Evolutionary conservation across 169 alveolate species (phyloP).

Genomic region (Cryptosporidium bovis): DNA sequence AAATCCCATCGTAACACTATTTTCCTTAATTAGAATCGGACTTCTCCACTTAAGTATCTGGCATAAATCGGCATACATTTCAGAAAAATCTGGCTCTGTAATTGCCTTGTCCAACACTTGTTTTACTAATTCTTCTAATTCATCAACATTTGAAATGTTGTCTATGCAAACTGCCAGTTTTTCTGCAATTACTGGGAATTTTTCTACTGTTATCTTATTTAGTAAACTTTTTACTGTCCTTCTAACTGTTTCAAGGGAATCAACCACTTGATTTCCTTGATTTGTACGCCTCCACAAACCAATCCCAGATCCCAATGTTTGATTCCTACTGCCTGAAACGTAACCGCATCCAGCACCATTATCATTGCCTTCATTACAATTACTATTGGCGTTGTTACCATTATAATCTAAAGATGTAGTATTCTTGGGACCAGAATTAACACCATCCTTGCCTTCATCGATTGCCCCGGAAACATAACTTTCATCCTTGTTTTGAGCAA

Average conservation of each 20-base stretch:
- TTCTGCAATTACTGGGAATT: constrained; percentile 89
- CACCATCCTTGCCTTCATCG: no score
- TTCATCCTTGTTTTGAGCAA: no score
- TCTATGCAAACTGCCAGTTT: constrained; percentile 87
- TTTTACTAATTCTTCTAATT: constrained; percentile 83
- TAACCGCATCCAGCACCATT: no score
- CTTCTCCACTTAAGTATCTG: constrained; percentile 86
- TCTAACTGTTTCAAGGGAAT: constrained; percentile 82
- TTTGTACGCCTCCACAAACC: constrained; percentile 55
- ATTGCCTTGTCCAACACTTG: constrained; percentile 88
- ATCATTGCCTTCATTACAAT: no score
- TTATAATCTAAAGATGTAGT: no score
- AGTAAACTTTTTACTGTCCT: constrained; percentile 86
- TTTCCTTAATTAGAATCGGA: constrained; percentile 79
- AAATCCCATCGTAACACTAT: constrained; percentile 81
- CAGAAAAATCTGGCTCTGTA: constrained; percentile 91
- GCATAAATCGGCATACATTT: constrained; percentile 92
- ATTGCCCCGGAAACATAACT: no score
- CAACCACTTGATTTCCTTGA: constrained; percentile 49
- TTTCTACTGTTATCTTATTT: constrained; percentile 90
- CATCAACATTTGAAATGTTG: constrained; percentile 79
- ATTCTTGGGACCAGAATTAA: no score
- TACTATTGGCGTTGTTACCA: no score
- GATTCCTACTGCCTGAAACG: no score
- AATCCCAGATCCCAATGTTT: neutral